phyloP scores from a whole-genome alignment of 495 filamentous ascomycete species.

The Xylaria castorea region DNA sequence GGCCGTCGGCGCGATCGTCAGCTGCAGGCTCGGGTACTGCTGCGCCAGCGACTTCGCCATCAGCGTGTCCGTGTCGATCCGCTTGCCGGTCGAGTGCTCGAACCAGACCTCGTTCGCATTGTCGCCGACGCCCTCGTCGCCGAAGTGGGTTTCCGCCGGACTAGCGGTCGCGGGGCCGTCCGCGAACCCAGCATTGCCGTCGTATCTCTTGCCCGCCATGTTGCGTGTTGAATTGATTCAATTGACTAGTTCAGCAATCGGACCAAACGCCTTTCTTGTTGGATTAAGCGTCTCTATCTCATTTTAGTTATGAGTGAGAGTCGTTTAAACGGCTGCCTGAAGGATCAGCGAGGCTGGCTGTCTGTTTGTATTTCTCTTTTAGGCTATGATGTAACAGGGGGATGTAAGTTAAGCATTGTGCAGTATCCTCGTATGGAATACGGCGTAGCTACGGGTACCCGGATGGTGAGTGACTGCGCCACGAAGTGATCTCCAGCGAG shows the following conservation, averaged over 20 bases:
- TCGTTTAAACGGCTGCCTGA: conserved; percentile 19
- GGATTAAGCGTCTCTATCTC: background rate
- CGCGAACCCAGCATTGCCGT: background rate
- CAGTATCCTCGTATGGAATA: conserved; percentile 4
- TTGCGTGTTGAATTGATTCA: background rate
- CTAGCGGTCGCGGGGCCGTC: background rate
- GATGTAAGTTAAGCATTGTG: no score
- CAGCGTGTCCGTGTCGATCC: conserved; percentile 59
- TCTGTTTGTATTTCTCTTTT: background rate
- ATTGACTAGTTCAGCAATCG: background rate
- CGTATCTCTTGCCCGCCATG: background rate
- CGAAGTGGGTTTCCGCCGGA: background rate
- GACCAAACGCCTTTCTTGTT: background rate
- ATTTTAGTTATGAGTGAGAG: background rate
- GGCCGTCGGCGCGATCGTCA: conserved; percentile 51
- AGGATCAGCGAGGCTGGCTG: conserved; percentile 1
- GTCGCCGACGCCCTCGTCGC: conserved; percentile 28
- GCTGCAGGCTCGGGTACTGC: conserved; percentile 58
- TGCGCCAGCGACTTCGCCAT: conserved; percentile 55
- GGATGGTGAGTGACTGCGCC: conserved; percentile 3
- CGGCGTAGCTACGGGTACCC: background rate
- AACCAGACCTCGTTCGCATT: conserved; percentile 42
- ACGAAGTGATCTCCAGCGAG: background rate
- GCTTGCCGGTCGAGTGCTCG: conserved; percentile 53
- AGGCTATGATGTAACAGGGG: conserved; percentile 5